Conservation (phyloP, 805 yeast genomes). For the Dipodascopsis uninucleata region DNA sequence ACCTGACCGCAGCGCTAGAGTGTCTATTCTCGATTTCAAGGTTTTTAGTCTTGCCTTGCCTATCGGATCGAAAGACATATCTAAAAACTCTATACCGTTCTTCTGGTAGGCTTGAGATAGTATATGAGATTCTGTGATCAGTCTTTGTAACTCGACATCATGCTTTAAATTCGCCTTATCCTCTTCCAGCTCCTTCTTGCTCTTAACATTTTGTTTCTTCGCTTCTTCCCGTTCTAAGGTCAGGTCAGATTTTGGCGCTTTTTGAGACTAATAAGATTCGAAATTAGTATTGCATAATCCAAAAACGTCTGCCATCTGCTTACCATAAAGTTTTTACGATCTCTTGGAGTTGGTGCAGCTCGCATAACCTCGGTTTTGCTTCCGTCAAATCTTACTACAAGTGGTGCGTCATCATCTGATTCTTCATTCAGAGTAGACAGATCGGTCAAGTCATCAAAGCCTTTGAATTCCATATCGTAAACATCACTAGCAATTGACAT, state of each 20-base stretch:
- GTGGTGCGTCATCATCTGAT: slow-evolving; percentile 30
- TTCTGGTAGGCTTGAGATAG: slow-evolving; percentile 35
- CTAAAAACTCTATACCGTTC: slow-evolving; percentile 2
- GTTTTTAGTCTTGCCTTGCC: slow-evolving; percentile 40
- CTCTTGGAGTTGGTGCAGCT: slow-evolving; percentile 24
- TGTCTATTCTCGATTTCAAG: slow-evolving; percentile 37
- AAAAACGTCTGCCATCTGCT: not conserved
- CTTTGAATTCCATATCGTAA: slow-evolving; percentile 26
- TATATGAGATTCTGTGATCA: slow-evolving; percentile 67
- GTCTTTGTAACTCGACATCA: slow-evolving; percentile 64
- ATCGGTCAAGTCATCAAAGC: slow-evolving; percentile 22
- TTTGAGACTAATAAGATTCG: slow-evolving; percentile 22
- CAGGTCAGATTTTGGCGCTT: slow-evolving; percentile 35
- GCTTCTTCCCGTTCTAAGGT: slow-evolving; percentile 14
- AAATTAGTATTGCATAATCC: not conserved
- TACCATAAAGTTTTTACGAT: slow-evolving; percentile 34
- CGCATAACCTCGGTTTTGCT: slow-evolving; percentile 26
- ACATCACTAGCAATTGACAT: slow-evolving; percentile 5
- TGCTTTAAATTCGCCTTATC: slow-evolving; percentile 53
- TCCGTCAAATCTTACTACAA: slow-evolving; percentile 37
- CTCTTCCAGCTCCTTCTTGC: slow-evolving; percentile 32
- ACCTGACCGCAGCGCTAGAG: slow-evolving; percentile 24
- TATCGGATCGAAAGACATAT: slow-evolving; percentile 36
- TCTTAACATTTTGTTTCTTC: slow-evolving; percentile 1
- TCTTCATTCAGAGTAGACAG: slow-evolving; percentile 27